These are phyloP conservation scores for Acer campestre DNA, from an alignment of 345 rosid genomes.

Conservation along the genomic window DNA sequence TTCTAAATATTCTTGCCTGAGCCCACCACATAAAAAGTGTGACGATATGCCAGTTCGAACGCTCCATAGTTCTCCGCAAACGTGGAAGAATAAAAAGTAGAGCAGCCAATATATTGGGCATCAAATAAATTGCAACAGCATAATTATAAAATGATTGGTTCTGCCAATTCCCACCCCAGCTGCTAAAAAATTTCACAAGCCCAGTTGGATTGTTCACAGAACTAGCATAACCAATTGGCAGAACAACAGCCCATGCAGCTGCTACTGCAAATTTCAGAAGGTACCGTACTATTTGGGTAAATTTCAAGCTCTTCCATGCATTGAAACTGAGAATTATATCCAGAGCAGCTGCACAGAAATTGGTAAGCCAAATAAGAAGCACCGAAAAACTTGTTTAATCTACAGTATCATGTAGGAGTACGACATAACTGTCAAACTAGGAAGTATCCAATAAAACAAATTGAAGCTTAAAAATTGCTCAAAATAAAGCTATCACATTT, in stretches of 20 bases:
- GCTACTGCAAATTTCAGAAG: conserved; percentile 76
- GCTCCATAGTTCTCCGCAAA: conserved; percentile 79
- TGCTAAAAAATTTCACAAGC: conserved; percentile 63
- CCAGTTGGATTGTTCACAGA: conserved; percentile 77
- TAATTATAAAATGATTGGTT: conserved; percentile 62
- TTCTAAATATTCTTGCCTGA: conserved; percentile 60
- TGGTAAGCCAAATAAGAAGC: conserved; percentile 15
- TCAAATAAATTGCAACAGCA: conserved; percentile 75
- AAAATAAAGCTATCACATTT: conserved; percentile 13
- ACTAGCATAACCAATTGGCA: conserved; percentile 79
- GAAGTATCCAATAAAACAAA: conserved; percentile 11
- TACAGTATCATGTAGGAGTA: conserved; percentile 1
- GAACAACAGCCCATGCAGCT: conserved; percentile 78
- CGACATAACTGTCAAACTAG: conserved; percentile 12
- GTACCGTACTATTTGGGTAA: conserved; percentile 76
- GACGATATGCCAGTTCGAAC: conserved; percentile 71
- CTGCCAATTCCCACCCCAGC: conserved; percentile 71
- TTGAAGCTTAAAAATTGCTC: conserved; percentile 14
- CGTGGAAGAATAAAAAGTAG: conserved; percentile 74
- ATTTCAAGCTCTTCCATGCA: conserved; percentile 87
- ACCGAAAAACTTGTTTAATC: neutral
- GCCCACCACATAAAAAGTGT: conserved; percentile 98
- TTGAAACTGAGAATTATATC: conserved; percentile 79
- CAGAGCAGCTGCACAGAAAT: conserved; percentile 59
- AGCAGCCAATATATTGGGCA: conserved; percentile 79